Conservation (phyloP, 2,329 filamentous ascomycete species). For the Colletotrichum echinochloae region DNA sequence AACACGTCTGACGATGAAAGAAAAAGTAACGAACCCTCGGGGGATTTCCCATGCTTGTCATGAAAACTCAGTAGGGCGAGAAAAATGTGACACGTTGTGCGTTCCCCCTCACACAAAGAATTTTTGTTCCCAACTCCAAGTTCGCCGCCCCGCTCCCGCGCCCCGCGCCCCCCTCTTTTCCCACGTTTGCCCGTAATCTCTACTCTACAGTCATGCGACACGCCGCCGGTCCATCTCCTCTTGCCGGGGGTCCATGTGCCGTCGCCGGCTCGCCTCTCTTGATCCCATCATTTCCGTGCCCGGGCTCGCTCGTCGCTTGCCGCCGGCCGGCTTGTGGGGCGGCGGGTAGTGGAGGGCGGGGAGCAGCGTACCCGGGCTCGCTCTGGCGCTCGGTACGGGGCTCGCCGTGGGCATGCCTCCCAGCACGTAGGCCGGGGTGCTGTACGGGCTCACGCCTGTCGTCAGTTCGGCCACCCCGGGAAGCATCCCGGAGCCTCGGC, state of each 20-base stretch:
- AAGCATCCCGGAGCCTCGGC: conserved; percentile 60
- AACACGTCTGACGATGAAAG: conserved; percentile 12
- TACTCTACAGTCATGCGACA: conserved; percentile 33
- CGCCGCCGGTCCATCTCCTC: conserved; percentile 40
- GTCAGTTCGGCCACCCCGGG: conserved; percentile 73
- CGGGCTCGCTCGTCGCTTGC: conserved; percentile 66
- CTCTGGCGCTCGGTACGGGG: conserved; percentile 52
- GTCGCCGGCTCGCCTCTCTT: conserved; percentile 60
- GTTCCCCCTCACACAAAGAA: conserved; percentile 22
- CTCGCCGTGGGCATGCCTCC: conserved; percentile 52
- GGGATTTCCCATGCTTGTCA: conserved; percentile 33
- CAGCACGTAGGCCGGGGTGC: conserved; percentile 65
- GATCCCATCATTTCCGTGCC: conserved; percentile 52
- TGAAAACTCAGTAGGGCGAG: conserved; percentile 24
- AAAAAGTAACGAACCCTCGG: conserved; percentile 9
- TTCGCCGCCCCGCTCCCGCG: conserved; percentile 28
- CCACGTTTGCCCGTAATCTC: conserved; percentile 2
- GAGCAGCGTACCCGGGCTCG: conserved; percentile 58
- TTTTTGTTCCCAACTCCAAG: conserved; percentile 36
- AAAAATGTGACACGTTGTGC: background rate
- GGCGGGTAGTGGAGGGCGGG: conserved; percentile 51
- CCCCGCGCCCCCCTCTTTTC: too few species aligned
- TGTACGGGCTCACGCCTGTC: conserved; percentile 72
- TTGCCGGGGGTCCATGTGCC: conserved; percentile 44
- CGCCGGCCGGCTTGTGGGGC: conserved; percentile 54